Evolutionary conservation across 1,284 basidiomycete genomes (phyloP), one percentile per base, ranked within the genome.

Genomic region (Trichosporon sp.): DNA sequence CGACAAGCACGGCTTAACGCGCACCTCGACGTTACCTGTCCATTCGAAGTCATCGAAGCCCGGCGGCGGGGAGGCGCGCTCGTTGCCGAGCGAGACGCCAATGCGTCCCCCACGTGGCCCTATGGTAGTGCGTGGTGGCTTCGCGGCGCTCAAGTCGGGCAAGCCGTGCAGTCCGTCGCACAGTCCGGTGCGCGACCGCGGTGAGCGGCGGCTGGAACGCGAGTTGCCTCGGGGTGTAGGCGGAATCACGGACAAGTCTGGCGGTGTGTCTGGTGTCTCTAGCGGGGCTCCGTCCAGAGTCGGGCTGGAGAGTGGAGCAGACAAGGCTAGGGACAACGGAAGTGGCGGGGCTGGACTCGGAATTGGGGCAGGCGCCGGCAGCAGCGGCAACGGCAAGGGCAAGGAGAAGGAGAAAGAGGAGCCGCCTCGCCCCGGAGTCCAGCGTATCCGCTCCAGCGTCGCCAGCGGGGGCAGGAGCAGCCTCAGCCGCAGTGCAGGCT

Each of bases 111-210:
- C 74, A 6, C 71, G 78, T n/a, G 75, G 74, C 5, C 78, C 79
- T 0, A 78, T 80, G 2, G 69, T 79, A 11, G 70, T 79, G 1
- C 71, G 77, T n/a, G 79, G 79, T 9, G 79, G 79, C n/a, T 80
- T 80, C 56, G 75, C 64, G 7, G 61, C 59, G 60, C 37, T 68
- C 61, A 36, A 63, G 29, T 29, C 44, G 23, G 60, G 56, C 49
- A 57, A 63, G 36, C 59, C 65, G 4, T 58, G 56, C 8, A 65
- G 63, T 0, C 73, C 71, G 1, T 70, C 66, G 13, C 70, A 73
- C 58, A 70, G 65, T 27, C 71, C 72, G 5, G 69, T 72, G 8
- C 56, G 63, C 13, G 60, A 64, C 19, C 49, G 58, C 8, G 29
- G 49, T 32, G 44, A 63, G 19, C 36, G 60, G 9, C 23, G 21